These are phyloP conservation scores for Cadophora sp. DNA, from an alignment of 2,329 filamentous ascomycete species.

Conservation along the genomic window DNA sequence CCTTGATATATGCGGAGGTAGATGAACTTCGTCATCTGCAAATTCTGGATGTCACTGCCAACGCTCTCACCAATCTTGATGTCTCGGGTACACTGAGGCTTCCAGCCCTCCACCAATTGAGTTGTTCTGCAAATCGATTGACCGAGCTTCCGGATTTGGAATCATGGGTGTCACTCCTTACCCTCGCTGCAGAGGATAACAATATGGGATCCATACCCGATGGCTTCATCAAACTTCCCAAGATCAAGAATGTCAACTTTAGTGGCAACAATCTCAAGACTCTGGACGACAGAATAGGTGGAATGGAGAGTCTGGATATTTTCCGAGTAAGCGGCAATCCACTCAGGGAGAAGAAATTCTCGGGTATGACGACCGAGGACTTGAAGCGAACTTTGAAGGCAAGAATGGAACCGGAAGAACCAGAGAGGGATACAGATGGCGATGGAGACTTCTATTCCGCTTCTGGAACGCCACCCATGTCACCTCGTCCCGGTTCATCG, in stretches of 20 bases:
- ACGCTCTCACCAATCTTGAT: conserved; percentile 62
- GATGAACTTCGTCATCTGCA: conserved; percentile 70
- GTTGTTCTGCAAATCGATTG: conserved; percentile 82
- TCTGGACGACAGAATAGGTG: conserved; percentile 77
- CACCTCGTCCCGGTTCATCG: conserved; percentile 36
- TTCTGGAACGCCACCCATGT: conserved; percentile 37
- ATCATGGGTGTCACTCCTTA: conserved; percentile 76
- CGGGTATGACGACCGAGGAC: conserved; percentile 80
- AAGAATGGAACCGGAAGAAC: conserved; percentile 63
- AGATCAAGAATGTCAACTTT: conserved; percentile 80
- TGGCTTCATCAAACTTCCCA: conserved; percentile 72
- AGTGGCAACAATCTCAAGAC: conserved; percentile 82
- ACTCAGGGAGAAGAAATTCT: conserved; percentile 84
- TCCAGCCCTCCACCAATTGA: conserved; percentile 75
- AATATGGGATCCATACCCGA: conserved; percentile 76
- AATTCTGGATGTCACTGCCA: conserved; percentile 77
- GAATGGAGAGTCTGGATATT: conserved; percentile 79
- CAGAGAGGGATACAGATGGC: conserved; percentile 42
- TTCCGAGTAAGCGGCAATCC: conserved; percentile 89
- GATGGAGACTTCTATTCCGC: conserved; percentile 45
- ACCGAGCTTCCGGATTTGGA: conserved; percentile 74
- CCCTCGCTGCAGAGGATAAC: conserved; percentile 82
- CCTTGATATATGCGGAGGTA: conserved; percentile 70
- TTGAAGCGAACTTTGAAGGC: conserved; percentile 76
- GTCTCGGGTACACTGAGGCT: conserved; percentile 49